Evolutionary conservation across 441 rosid species (phyloP).

Genomic region (Flueggea neowawraea): DNA sequence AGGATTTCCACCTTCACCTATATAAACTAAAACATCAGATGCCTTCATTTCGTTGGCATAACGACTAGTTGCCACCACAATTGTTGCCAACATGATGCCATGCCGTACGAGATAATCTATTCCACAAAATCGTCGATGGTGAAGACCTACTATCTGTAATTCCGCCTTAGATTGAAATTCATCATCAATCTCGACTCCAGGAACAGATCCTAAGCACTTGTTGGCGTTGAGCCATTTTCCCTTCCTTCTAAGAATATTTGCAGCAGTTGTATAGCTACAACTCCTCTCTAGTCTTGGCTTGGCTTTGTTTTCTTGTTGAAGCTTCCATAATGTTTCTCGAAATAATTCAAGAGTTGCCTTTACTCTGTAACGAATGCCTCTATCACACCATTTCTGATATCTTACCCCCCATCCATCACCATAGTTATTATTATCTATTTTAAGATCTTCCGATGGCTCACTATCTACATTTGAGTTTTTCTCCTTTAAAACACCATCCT

Average conservation of each 20-base stretch:
- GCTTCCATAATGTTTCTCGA: constrained; percentile 37
- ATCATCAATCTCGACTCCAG: constrained; percentile 80
- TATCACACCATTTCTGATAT: constrained; percentile 1
- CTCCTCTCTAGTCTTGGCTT: constrained; percentile 12
- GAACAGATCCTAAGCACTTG: constrained; percentile 50
- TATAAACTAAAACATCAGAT: constrained; percentile 52
- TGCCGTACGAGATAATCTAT: constrained; percentile 53
- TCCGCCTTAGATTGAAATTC: constrained; percentile 67
- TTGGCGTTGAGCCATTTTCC: constrained; percentile 30
- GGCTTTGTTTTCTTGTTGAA: constrained; percentile 53
- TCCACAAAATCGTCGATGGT: constrained; percentile 50
- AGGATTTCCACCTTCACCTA: constrained; percentile 82
- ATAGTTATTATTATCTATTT: too few species aligned
- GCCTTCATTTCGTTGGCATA: constrained; percentile 53
- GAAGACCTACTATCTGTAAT: constrained; percentile 62
- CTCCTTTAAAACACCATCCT: too few species aligned
- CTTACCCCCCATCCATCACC: too few species aligned
- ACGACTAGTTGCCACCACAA: constrained; percentile 59
- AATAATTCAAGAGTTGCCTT: constrained; percentile 55
- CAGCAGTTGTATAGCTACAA: constrained; percentile 33
- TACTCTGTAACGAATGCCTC: constrained; percentile 31
- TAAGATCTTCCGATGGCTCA: too few species aligned
- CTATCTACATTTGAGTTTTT: too few species aligned
- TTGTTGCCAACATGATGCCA: constrained; percentile 39
- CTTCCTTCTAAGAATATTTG: constrained; percentile 39